Conservation (phyloP, 192 early-diverging fungal genomes). For the Lunasporangiospora selenospora region DNA sequence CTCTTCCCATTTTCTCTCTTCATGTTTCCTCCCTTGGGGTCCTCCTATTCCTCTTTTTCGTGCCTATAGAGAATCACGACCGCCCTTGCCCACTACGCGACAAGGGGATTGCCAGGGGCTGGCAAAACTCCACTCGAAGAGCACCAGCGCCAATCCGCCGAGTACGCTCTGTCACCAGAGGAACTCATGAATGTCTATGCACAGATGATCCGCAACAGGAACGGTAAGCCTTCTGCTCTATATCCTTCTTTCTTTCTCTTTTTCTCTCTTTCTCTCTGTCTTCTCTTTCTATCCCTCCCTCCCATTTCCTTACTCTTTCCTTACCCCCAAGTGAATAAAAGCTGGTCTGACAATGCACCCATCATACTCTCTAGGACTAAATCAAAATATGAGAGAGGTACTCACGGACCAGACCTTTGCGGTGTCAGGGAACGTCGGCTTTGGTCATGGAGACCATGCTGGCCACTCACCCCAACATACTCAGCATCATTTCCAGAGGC, state of each 20-base stretch:
- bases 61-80: constrained; percentile 36
- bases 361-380: constrained; percentile 39
- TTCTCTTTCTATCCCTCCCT: too few species aligned
- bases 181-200: constrained; percentile 49
- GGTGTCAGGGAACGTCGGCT: constrained; percentile 15
- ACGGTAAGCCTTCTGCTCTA: too few species aligned
- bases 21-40: neutral
- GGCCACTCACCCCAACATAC: constrained; percentile 28
- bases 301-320: too few species aligned
- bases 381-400: constrained; percentile 42
- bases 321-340: too few species aligned
- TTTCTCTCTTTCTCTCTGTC: too few species aligned
- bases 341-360: too few species aligned
- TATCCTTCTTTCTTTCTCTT: too few species aligned
- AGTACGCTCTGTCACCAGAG: constrained; percentile 32
- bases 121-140: constrained; percentile 39
- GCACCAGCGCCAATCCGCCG: constrained; percentile 31
- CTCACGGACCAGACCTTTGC: constrained; percentile 47
- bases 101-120: constrained; percentile 29
- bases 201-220: constrained; percentile 32
- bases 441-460: constrained; percentile 17
- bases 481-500: constrained; percentile 23
- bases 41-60: neutral
- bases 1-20: neutral
- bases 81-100: constrained; percentile 39